Evolutionary conservation across 306 rosid species (phyloP), one percentile per base, ranked within the genome.

Genomic region (Glycine latifolia): DNA sequence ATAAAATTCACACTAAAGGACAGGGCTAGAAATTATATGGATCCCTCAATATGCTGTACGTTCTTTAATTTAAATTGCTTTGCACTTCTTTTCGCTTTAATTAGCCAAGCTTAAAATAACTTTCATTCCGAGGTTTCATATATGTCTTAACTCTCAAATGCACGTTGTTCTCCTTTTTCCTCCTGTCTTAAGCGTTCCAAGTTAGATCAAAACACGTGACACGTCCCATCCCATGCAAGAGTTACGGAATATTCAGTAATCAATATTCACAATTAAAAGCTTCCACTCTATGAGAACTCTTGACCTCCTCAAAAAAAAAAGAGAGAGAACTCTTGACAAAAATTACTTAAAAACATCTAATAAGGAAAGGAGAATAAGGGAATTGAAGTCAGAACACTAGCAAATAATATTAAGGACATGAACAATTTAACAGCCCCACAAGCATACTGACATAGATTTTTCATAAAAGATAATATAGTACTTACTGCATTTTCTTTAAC

Each of bases 401-500:
- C 17, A 55, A 26, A 4, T 75, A 50, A 39, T 43, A 37, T 66
- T 73, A 84, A 37, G 60, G 53, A 52, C 54, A 79, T 50, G 66
- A 65, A 75, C 11, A 43, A 75, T 12, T 12, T 63, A 37, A 63
- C 7, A 70, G 65, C 33, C 79, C 75, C 75, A 75, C 74, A 69
- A 61, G 11, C 79, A 81, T 31, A 67, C 68, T 59, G 84, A 79
- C 75, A 74, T 50, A 80, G 47, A 14, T 16, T 14, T 43, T 56
- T 33, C 83, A 67, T 73, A 70, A 76, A 43, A 75, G 73, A 58
- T 73, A 61, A 46, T 48, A 48, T 31, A 79, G 85, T 70, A 75
- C 75, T 31, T 68, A 37, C 39, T 63, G 60, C 80, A 47, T 71
- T 72, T 59, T 67, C 81, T 80, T 72, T 50, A 73, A 73, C 73